Conservation (phyloP, 192 early-diverging fungal genomes). For the Linnemannia schmuckeri region DNA sequence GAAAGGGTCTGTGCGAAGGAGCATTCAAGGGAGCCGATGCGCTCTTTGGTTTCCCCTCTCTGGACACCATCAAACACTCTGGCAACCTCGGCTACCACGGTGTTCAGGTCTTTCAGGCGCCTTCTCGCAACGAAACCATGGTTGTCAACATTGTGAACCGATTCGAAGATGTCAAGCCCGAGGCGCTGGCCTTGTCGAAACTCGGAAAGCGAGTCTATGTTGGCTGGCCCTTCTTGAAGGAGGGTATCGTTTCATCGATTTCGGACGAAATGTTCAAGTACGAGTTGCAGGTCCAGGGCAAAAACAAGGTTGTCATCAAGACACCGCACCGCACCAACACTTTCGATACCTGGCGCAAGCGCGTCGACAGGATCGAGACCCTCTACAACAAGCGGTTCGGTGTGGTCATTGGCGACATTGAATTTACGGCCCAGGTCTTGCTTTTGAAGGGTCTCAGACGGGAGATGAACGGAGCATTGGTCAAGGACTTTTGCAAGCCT, state of each 20-base stretch:
- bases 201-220: constrained; percentile 75
- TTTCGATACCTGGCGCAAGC: constrained; percentile 68
- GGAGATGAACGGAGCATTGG: constrained; percentile 75
- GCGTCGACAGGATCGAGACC: constrained; percentile 69
- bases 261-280: constrained; percentile 78
- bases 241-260: constrained; percentile 81
- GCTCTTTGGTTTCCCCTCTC: constrained; percentile 90
- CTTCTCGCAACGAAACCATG: constrained; percentile 76
- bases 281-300: constrained; percentile 60
- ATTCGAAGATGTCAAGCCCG: constrained; percentile 64
- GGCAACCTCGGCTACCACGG: constrained; percentile 79
- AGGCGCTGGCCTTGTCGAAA: constrained; percentile 68
- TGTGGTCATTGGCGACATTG: constrained; percentile 75
- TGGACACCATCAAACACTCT: constrained; percentile 83
- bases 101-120: constrained; percentile 81
- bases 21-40: constrained; percentile 70
- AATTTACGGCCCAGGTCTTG: constrained; percentile 70
- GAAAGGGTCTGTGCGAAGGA: constrained; percentile 74
- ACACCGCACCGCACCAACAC: constrained; percentile 58
- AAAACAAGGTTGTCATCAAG: constrained; percentile 62
- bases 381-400: constrained; percentile 80
- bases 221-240: constrained; percentile 91
- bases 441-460: constrained; percentile 73
- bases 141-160: constrained; percentile 71
- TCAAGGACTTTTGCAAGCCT: constrained; percentile 77